Evolutionary conservation across 805 yeast genomes (phyloP), one percentile per base, ranked within the genome.

Genomic region (Lachancea nothofagi): DNA sequence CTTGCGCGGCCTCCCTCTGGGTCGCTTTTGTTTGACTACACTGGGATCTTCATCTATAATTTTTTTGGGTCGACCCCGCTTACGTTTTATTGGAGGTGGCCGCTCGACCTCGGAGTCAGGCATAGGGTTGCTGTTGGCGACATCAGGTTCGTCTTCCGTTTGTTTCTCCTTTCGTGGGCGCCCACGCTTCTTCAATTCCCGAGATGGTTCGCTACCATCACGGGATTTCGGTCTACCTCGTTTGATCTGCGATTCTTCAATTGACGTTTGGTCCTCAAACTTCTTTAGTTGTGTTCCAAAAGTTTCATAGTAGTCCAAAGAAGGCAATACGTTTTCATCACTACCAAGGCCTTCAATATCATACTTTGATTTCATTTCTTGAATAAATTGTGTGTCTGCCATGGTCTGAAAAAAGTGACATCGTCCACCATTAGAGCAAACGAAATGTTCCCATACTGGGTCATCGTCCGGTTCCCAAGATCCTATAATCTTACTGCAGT

Each of bases 381-480:
- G 24, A 14, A 40, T 5, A 14, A 29, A 3, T 6, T 12, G 20
- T 9, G n/a, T 21, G 7, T 33, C 21, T 10, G 26, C 33, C 35
- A 47, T 22, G 12, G 15, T 40, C 27, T 48, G 41, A 33, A 56
- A 56, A 28, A 47, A 56, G 28, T 39, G 45, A 33, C 61, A 56
- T 17, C 46, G 31, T 2, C 58, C 58, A 13, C 50, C 51, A 29
- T 42, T 40, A 22, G 50, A 40, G 17, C 46, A 42, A 22, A 43
- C 44, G 26, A 39, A 57, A 54, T 79, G 85, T 49, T 73, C 80
- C 27, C 50, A 55, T 1, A 67, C 32, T 0, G 83, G 82, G 44
- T 69, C 70, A 54, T 78, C 83, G 3, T 58, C 57, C 1, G 50
- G 38, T 36, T 67, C 74, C 87, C 87, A 81, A 13, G 77, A 77